Evolutionary conservation across 805 yeast species (phyloP).

Genomic region (Yamadazyma philogaea): DNA sequence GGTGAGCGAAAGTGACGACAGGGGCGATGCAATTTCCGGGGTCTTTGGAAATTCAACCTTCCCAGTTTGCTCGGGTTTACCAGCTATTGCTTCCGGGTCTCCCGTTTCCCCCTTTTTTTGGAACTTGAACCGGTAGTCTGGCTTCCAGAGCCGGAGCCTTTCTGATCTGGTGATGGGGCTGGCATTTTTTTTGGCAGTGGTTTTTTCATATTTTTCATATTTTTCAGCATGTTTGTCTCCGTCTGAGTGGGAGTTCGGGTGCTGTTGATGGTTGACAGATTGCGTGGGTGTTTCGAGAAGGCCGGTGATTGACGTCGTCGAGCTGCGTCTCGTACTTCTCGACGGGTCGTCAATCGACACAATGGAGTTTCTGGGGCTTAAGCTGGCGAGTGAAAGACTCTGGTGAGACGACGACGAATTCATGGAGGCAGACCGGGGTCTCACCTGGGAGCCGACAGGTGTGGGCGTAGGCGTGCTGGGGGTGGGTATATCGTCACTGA

Average conservation of each 20-base stretch:
- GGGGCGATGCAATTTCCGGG: background rate
- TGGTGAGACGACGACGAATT: conserved; percentile 27
- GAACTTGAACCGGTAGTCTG: conserved; percentile 25
- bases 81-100: conserved; percentile 3
- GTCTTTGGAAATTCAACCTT: conserved; percentile 5
- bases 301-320: conserved; percentile 17
- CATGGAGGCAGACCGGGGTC: conserved; percentile 33
- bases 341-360: conserved; percentile 36
- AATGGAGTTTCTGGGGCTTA: conserved; percentile 40
- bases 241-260: conserved; percentile 21
- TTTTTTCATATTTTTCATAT: conserved; percentile 4
- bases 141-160: conserved; percentile 15
- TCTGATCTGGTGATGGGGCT: conserved; percentile 15
- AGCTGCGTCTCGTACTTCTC: conserved; percentile 32
- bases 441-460: conserved; percentile 2
- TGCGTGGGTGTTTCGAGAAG: conserved; percentile 15
- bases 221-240: conserved; percentile 19
- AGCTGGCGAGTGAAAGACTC: conserved; percentile 35
- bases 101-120: conserved; percentile 12
- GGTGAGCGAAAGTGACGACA: background rate
- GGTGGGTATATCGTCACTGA: background rate
- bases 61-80: background rate
- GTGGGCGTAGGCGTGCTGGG: background rate
- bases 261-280: conserved; percentile 5
- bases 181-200: conserved; percentile 14